These are phyloP conservation scores for Penicillium flavigenum DNA, from an alignment of 495 filamentous ascomycete species.

Conservation along the genomic window DNA sequence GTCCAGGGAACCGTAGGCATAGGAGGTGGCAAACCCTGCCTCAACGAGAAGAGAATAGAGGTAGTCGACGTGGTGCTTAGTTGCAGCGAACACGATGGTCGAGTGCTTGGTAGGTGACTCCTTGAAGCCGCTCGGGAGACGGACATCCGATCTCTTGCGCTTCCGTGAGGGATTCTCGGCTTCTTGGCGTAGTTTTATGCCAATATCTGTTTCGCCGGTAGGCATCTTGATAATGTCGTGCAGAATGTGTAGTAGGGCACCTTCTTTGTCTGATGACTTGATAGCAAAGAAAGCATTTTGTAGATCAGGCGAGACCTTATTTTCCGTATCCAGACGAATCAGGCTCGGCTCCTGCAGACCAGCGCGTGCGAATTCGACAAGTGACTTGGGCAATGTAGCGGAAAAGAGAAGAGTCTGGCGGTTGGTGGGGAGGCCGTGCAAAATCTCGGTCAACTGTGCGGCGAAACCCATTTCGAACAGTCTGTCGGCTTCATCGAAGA, in stretches of 20 bases:
- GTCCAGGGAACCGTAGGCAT: conserved; percentile 90
- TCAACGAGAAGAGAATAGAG: conserved; percentile 67
- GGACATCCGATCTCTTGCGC: conserved; percentile 58
- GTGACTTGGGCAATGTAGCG: conserved; percentile 85
- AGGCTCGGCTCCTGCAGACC: conserved; percentile 86
- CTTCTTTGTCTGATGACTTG: conserved; percentile 90
- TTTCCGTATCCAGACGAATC: conserved; percentile 87
- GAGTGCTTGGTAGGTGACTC: conserved; percentile 62
- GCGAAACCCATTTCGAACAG: conserved; percentile 99
- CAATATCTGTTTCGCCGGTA: conserved; percentile 62
- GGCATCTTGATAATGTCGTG: conserved; percentile 94
- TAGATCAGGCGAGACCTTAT: conserved; percentile 91
- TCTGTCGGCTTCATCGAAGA: conserved; percentile 96
- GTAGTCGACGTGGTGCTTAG: conserved; percentile 98
- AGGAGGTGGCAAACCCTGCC: conserved; percentile 83
- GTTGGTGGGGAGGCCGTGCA: conserved; percentile 77
- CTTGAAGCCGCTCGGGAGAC: conserved; percentile 33
- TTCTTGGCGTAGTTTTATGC: conserved; percentile 36
- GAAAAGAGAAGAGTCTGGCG: conserved; percentile 94
- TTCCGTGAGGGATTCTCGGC: conserved; percentile 58
- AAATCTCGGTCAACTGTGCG: conserved; percentile 86
- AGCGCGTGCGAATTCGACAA: conserved; percentile 94
- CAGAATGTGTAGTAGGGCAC: conserved; percentile 81
- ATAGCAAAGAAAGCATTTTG: conserved; percentile 92
- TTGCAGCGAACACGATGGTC: conserved; percentile 90